Base-by-base conservation (phyloP, 805 yeast species). In the Kluyveromyces wickerhamii region DNA sequence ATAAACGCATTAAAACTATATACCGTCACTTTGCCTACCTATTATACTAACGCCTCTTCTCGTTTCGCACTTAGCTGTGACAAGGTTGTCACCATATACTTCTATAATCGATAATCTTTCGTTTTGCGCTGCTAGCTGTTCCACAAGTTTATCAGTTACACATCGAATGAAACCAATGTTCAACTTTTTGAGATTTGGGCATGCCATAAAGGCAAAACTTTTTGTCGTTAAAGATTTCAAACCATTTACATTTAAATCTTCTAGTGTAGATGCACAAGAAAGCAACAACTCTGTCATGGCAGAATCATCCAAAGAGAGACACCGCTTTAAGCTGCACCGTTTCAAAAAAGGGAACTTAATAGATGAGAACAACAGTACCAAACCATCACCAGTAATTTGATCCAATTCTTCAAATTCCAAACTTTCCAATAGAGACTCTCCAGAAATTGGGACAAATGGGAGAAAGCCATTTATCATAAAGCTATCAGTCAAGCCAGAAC, bases 101-200 rank as follows among this genome's bases (percentile, higher is more conserved):
- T 85, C 94, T 36, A 89, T 52, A 11, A 82, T 66, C 29, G 69
- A 66, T 37, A 89, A 58, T 30, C 72, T 72, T 0, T 77, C 71
- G 42, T 92, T 83, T 8, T 71, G 66, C 18, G 67, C 59, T 3
- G 81, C 69, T 14, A 86, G 45, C 19, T 69, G 49, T 17, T 71
- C 72, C n/a, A 88, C 54, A 0, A 75, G 69, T 13, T 66, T 69
- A 55, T 89, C 85, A 51, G 86, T 86, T 9, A 85, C 71, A 14
- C 75, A 65, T 25, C 94, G 65, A 3, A 86, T 83, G 58, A 89
- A 89, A 0, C 96, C 94, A 10, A 77, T 51, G 54, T 89, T 92
- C 12, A 84, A 47, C 21, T 74, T 69, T 1, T 85, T 74, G 27
- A 89, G 59, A 19, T 77, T 67, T 2, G 87, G 83, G 51, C 58